Evolutionary conservation across 768 basidiomycete genomes (phyloP), one percentile per base, ranked within the genome.

Genomic region (Roridomyces roridus): DNA sequence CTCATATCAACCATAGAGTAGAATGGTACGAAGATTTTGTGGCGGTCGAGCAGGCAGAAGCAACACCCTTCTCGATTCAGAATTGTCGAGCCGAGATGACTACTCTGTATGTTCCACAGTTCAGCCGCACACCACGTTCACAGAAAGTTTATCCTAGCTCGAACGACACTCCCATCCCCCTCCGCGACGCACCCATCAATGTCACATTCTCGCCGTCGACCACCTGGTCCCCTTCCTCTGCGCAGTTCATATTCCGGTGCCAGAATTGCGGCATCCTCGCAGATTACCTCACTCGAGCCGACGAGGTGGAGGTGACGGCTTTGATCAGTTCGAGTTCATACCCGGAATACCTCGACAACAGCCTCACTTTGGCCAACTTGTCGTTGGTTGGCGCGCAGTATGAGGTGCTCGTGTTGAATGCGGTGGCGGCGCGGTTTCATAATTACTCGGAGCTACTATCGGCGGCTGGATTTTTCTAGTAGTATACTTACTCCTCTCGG

Each of bases 201-300:
- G 6, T 28, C 6, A 52, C 51, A 11, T 52, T 44, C 23, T 52
- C 51, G 4, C 41, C 41, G n/a, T 34, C 44, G 6, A 52, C 51
- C 0, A 52, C 42, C 7, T 52, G 42, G 42, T 29, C n/a, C 4
- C 25, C 6, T 20, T n/a, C 17, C 2, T 25, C 18, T 10, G 51
- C 51, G 3, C 51, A 25, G n/a, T 52, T 52, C 41, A 52, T 52
- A 4, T 52, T 52, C 11, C 51, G 51, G n/a, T 52, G 51, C 51
- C 51, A 44, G 43, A 52, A 35, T 11, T 52, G 42, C 34, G 36
- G 29, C 31, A 26, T 39, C n/a, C 6, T 53, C 9, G 46, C 51
- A 26, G 39, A 52, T 9, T 36, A 43, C 34, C 26, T 52, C 23
- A 15, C 21, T 15, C 14, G 23, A 20, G 20, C 34, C 6, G 21